Base-by-base conservation (phyloP, 2,329 filamentous ascomycete species). In the Colletotrichum viniferum region DNA sequence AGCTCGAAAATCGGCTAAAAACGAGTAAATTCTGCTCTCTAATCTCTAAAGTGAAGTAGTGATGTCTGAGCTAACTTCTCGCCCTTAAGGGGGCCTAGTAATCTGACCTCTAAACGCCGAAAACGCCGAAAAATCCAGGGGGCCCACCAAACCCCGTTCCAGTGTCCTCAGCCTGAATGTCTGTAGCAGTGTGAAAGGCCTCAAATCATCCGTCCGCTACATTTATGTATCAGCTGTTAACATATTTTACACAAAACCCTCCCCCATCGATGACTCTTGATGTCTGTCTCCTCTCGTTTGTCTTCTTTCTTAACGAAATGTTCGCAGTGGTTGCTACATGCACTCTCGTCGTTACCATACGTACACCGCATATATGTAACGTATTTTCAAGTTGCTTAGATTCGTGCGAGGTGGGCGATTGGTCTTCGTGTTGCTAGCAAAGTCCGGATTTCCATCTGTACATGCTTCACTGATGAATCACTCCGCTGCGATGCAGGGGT, bases 271-370 rank as follows among this genome's bases (percentile, higher is more conserved):
- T 36, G 34, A 16, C 36, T 18, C 2, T 18, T 18, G 8, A 18
- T 10, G 8, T 10, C 1, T 43, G 36, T 43, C 1, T 18, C 36
- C 36, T 18, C 3, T 1, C 8, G 18, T 43, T 18, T 4, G 36
- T 10, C 16, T 43, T 5, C 16, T 43, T 43, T 43, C 2, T 8
- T 2, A 10, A 18, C 8, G 16, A 18, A 43, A 3, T 3, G 0
- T 43, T 43, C 36, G 36, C 9, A 5, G 4, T 2, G 36, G 0
- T 18, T 43, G 8, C 8, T 43, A 18, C 2, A 18, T 43, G 36
- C 16, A n/a, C 18, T 18, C 8, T 43, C 2, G 18, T 8, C 0
- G 8, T 43, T 10, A 0, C 4, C 8, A 0, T 43, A 43, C 4
- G 8, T n/a, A 43, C 7, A 43, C 18, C 0, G 36, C 36, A 43